Evolutionary conservation across 164 flowering plant species (phyloP), one percentile per base, ranked within the genome.

Genomic region (Magnolia kwangsiensis): DNA sequence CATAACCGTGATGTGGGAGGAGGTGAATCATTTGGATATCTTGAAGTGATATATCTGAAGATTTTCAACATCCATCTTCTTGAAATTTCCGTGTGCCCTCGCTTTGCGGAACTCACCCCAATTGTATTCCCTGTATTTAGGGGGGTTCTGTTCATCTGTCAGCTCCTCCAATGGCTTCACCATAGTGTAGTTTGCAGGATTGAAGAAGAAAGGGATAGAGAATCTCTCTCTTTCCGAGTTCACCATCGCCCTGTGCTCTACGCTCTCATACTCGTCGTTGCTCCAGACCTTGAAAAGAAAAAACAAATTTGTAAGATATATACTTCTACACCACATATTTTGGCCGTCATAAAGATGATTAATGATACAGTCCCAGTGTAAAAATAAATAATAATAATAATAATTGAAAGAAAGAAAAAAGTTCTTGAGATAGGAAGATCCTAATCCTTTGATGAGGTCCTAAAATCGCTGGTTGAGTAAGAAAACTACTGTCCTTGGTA

Each of bases 21-120:
- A 37, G 45, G 7, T 37, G 45, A 7, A 37, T 55, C 61, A 55
- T 11, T 55, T 11, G 18, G 61, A 55, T 11, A 20, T 51, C 49
- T 73, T 67, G 68, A 74, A 74, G 76, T 74, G 76, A 31, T 63
- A 37, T 27, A 74, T 37, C n/a, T 74, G 76, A 29, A 74, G 18
- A 24, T 63, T 74, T 63, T 74, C 76, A 63, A 49, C 58, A 49
- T 10, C 51, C 68, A 63, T 1, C 24, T 74, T 74, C 76, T 59
- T 73, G 59, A 73, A 74, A 51, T 74, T 63, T 67, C 76, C 63
- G 23, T 51, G 50, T 31, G 61, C 61, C 51, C 76, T 61, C 45
- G 20, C 29, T 6, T 16, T 63, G 27, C 11, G 63, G 67, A 63
- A 63, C 7, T 74, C 16, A 5, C 55, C 69, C 68, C 76, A 61